Percentiles rank a stretch among this genome's conserved stretches.
These are phyloP conservation scores for Arthroderma uncinatum DNA, from an alignment of 2,329 filamentous ascomycete species.

Conservation along the genomic window DNA sequence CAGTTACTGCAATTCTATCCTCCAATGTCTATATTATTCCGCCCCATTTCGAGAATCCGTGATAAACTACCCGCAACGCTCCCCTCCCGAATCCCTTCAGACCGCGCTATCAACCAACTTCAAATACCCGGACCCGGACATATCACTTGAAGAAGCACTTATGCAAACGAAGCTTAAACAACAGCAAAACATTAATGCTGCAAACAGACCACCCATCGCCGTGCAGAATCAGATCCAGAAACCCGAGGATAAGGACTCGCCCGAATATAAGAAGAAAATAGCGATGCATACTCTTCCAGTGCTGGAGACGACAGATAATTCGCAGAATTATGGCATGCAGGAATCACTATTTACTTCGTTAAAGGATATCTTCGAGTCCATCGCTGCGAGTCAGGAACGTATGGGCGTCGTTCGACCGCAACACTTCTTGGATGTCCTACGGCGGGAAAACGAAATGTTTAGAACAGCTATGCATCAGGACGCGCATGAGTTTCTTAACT, in stretches of 20 bases:
- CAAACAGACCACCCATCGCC: slow-evolving; percentile 24
- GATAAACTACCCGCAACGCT: slow-evolving; percentile 72
- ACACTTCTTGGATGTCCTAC: slow-evolving; percentile 85
- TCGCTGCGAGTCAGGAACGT: slow-evolving; percentile 68
- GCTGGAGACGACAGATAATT: slow-evolving; percentile 73
- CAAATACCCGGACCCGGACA: slow-evolving; percentile 53
- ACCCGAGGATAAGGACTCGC: slow-evolving; percentile 88
- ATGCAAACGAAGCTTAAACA: slow-evolving; percentile 31
- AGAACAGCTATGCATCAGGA: slow-evolving; percentile 96
- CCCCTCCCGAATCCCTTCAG: slow-evolving; percentile 58
- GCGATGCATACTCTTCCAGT: slow-evolving; percentile 80
- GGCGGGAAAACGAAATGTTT: slow-evolving; percentile 94
- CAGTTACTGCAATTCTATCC: slow-evolving; percentile 97
- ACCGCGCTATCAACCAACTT: slow-evolving; percentile 36
- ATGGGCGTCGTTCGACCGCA: slow-evolving; percentile 87
- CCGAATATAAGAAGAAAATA: slow-evolving; percentile 96
- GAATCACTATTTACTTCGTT: slow-evolving; percentile 90
- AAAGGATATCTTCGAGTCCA: slow-evolving; percentile 89
- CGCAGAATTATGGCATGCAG: slow-evolving; percentile 74
- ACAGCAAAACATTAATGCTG: slow-evolving; percentile 27
- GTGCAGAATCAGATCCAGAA: slow-evolving; percentile 48
- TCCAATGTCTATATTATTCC: slow-evolving; percentile 95
- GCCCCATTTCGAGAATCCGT: slow-evolving; percentile 88
- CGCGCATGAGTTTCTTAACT: slow-evolving; percentile 90
- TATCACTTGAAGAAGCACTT: slow-evolving; percentile 41